phyloP scores from a whole-genome alignment of 176 grass and related monocot genomes.

The Triticum timopheevii region DNA sequence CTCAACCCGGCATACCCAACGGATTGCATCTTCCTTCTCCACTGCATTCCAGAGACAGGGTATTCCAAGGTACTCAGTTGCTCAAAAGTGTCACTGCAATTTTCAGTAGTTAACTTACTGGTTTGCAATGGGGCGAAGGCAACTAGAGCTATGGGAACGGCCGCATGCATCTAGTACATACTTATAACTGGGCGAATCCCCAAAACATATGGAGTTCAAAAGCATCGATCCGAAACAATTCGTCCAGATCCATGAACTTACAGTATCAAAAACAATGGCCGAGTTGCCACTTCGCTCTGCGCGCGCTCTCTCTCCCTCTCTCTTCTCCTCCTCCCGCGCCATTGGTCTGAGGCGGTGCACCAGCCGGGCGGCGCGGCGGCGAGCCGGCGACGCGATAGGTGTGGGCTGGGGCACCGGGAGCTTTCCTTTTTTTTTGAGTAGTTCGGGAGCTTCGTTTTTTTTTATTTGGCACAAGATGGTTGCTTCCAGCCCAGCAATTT shows the following conservation, averaged over 20 bases:
- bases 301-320: not conserved
- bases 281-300: not conserved
- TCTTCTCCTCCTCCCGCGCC: not conserved
- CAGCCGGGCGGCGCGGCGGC: not conserved
- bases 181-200: not conserved
- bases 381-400: not conserved
- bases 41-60: not conserved
- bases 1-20: not conserved
- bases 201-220: not conserved
- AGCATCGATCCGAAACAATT: not conserved
- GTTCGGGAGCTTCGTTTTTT: too few species aligned
- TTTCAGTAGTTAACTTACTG: not conserved
- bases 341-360: not conserved
- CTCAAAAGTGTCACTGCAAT: not conserved
- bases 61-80: not conserved
- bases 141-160: not conserved
- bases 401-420: not conserved
- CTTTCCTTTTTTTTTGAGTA: too few species aligned
- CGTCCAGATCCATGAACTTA: not conserved
- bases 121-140: not conserved
- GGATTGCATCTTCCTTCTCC: not conserved
- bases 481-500: not conserved
- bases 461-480: not conserved
- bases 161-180: not conserved
- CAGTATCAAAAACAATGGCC: not conserved